These are phyloP conservation scores for Fusarium camptoceras DNA, from an alignment of 2,329 filamentous ascomycete species.

Conservation along the genomic window DNA sequence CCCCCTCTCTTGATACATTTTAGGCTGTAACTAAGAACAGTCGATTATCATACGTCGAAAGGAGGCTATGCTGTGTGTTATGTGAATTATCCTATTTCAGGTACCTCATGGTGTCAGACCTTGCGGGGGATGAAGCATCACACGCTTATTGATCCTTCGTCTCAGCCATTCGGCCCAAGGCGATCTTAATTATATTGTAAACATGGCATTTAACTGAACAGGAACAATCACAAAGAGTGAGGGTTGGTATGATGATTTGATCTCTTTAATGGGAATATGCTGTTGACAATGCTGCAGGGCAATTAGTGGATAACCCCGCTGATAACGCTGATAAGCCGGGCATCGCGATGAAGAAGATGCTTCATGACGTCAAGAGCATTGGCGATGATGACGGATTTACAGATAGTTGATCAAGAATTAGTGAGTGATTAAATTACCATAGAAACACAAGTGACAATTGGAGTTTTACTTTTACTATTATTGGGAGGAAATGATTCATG, in stretches of 20 bases:
- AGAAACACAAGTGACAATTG: neutral
- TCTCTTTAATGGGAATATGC: neutral
- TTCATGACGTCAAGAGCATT: neutral
- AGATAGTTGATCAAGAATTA: neutral
- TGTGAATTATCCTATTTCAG: neutral
- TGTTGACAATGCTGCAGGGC: neutral
- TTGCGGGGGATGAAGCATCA: too few relatives aligned
- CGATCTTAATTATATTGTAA: neutral
- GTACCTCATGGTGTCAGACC: too few relatives aligned
- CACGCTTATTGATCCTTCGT: neutral
- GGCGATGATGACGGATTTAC: neutral
- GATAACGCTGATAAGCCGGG: neutral
- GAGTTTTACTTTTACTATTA: neutral
- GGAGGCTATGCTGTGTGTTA: neutral
- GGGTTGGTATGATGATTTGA: neutral
- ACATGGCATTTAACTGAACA: neutral
- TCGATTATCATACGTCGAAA: neutral
- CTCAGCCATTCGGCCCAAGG: neutral
- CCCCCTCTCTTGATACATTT: too few relatives aligned
- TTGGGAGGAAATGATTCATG: neutral
- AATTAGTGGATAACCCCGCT: neutral
- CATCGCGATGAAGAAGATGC: neutral
- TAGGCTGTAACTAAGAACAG: neutral
- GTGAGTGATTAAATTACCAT: neutral
- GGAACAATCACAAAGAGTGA: neutral